Conservation (phyloP, 1,139 yeast genomes). For the Kurtzmaniella quercitrusa region DNA sequence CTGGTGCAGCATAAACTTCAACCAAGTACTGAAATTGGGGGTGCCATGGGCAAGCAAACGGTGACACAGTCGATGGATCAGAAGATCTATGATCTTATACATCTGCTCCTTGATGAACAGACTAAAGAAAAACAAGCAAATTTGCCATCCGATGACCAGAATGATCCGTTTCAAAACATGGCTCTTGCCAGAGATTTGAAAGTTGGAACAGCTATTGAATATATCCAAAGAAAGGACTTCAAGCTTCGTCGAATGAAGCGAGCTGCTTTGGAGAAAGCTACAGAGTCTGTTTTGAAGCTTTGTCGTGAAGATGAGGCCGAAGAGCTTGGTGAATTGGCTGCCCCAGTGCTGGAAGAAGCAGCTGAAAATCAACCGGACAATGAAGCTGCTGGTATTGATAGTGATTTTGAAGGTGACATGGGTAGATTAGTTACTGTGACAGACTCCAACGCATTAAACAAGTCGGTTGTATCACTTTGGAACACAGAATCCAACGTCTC, state of each 20-base stretch:
- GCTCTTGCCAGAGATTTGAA: conserved; percentile 61
- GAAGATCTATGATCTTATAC: conserved; percentile 47
- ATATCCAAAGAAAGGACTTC: conserved; percentile 57
- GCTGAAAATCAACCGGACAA: conserved; percentile 8
- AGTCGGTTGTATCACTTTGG: conserved; percentile 75
- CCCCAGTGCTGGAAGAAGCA: conserved; percentile 16
- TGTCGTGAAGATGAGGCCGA: conserved; percentile 41
- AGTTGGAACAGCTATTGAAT: conserved; percentile 47
- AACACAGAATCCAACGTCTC: conserved; percentile 17
- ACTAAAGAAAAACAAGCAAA: conserved; percentile 22
- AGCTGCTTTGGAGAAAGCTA: conserved; percentile 48
- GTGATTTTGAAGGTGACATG: conserved; percentile 42
- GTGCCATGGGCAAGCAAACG: conserved; percentile 12
- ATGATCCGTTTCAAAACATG: conserved; percentile 36
- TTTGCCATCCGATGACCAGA: conserved; percentile 15
- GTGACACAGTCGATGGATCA: conserved; percentile 40
- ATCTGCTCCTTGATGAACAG: conserved; percentile 48
- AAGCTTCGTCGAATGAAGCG: conserved; percentile 67
- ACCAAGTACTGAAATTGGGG: too few relatives aligned
- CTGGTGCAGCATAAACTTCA: neutral
- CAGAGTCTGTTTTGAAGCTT: conserved; percentile 51
- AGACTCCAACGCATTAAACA: conserved; percentile 67
- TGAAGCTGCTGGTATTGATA: conserved; percentile 23
- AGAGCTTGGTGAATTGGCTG: conserved; percentile 33
- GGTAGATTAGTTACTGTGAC: conserved; percentile 56